Conservation (phyloP, 306 rosid genomes). For the Trifolium pratense region DNA sequence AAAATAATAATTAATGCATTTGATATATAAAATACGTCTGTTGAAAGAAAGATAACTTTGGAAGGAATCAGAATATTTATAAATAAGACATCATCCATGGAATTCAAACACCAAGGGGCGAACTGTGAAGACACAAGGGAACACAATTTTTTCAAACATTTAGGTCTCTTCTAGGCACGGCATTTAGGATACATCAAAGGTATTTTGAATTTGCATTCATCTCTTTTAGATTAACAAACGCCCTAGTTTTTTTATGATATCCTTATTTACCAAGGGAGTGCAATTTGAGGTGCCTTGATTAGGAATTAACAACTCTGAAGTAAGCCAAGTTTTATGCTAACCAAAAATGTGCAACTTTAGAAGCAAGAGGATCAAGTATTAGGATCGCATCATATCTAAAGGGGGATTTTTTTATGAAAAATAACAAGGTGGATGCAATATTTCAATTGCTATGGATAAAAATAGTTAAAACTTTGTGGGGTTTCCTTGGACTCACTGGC, state of each 20-base stretch:
- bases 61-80: not conserved
- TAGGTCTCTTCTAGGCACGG: not conserved
- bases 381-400: not conserved
- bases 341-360: not conserved
- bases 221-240: not conserved
- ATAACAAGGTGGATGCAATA: not conserved
- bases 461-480: not conserved
- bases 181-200: not conserved
- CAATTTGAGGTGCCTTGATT: not conserved
- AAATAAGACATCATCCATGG: not conserved
- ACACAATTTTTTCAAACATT: not conserved
- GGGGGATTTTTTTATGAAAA: not conserved
- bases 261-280: not conserved
- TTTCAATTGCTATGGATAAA: not conserved
- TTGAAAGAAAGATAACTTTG: not conserved
- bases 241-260: not conserved
- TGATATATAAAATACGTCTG: slow-evolving; percentile 7
- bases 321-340: not conserved
- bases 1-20: slow-evolving; percentile 2
- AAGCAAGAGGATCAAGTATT: not conserved
- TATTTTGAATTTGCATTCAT: not conserved
- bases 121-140: not conserved
- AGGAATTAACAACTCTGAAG: not conserved
- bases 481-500: not conserved
- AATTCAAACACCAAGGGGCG: not conserved